Evolutionary conservation across 2,329 filamentous ascomycete species (phyloP), one percentile per base, ranked within the genome.

Genomic region (Sporothrix phasma): DNA sequence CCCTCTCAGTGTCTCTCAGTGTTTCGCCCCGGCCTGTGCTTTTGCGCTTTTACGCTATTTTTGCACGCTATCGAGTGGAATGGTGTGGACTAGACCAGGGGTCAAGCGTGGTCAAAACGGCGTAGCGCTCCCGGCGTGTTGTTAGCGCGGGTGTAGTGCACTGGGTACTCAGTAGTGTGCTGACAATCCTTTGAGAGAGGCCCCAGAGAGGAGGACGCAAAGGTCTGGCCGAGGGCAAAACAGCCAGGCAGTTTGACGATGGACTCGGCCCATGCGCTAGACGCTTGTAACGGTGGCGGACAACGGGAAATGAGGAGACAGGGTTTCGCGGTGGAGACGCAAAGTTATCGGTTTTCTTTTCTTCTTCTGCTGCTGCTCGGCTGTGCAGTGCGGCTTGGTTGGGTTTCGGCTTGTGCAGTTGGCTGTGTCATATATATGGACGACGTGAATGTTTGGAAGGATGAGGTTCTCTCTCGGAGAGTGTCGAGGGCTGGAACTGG

Each of bases 221-320:
- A 31, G n/a, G 62, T 47, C 26, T 24, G 46, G 56, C 39, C 56
- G 39, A 46, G 47, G 47, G 26, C 61, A 45, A 56, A 46, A 34
- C 61, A 22, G 46, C 39, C 47, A 46, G 47, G 39, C 56, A 54
- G 47, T 54, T 53, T 60, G 47, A 47, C 45, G 39, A 26, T 37
- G 47, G 49, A 47, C 37, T 39, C 24, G 24, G 39, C 63, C 56
- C 47, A 61, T 58, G 37, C 63, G 49, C 63, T 64, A 61, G 39
- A 61, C 58, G 34, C 39, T 60, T 64, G 60, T 51, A 61, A 64
- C 63, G 63, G 54, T 47, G 63, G 58, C 47, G 58, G 62, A n/a
- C 37, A 17, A n/a, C 56, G 63, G n/a, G 63, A 64, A 64, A 64
- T 64, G 63, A 64, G 58, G 58, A 54, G 58, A 56, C 63, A 64